Percentiles rank a stretch among this genome's conserved stretches.
phyloP scores from a whole-genome alignment of 2,329 filamentous ascomycete genomes.

The Periconia macrospinosa region DNA sequence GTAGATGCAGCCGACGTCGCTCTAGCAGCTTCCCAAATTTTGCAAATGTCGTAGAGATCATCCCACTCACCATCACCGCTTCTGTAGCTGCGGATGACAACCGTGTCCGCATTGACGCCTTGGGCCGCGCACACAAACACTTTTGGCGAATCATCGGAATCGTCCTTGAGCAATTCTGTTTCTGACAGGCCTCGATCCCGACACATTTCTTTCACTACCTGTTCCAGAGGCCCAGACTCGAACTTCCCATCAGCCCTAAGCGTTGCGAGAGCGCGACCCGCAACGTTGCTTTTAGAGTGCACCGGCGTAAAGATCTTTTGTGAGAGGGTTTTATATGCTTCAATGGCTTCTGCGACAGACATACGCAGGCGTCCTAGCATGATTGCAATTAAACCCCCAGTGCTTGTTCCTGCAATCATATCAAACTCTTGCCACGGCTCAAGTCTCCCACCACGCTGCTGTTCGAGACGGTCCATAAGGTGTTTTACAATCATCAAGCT shows the following conservation, averaged over 20 bases:
- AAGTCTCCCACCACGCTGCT: not conserved
- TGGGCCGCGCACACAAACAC: not conserved
- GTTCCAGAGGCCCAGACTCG: conserved; percentile 1
- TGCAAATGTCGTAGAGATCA: not conserved
- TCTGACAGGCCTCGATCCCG: not conserved
- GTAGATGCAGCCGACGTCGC: conserved; percentile 12
- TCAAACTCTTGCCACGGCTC: conserved; percentile 5
- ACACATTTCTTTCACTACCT: not conserved
- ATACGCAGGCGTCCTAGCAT: conserved; percentile 8
- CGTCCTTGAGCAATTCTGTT: not conserved
- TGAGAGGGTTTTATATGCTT: conserved; percentile 1
- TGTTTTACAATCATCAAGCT: conserved; percentile 9
- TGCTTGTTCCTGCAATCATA: conserved; percentile 14
- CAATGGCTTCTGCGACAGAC: conserved; percentile 2
- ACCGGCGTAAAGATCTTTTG: not conserved
- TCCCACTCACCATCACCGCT: not conserved
- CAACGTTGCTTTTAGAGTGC: not conserved
- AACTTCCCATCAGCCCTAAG: not conserved
- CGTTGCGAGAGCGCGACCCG: not conserved
- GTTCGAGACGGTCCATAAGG: conserved; percentile 1
- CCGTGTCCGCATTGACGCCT: not conserved
- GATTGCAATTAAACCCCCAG: conserved; percentile 12
- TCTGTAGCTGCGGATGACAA: not conserved
- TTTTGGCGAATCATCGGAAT: not conserved
- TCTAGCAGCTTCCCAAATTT: conserved; percentile 24